Evolutionary conservation across 441 rosid genomes (phyloP), one percentile per base, ranked within the genome.

Genomic region (Gossypium aridum): DNA sequence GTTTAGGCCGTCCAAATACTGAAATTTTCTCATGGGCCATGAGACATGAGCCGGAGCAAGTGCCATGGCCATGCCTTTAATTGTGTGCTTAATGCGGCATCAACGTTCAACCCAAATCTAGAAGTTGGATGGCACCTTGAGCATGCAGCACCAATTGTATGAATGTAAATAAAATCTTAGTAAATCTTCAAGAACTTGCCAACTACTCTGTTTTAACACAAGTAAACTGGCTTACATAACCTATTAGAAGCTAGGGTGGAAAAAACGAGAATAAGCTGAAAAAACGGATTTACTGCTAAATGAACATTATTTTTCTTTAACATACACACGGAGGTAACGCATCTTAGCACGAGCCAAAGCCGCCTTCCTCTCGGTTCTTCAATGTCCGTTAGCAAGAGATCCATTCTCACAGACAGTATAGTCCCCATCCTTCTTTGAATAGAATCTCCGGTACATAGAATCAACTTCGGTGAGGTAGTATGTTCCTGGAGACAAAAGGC

Each of bases 381-480:
- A 91, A 76, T 92, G 91, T 56, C 99, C 99, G 72, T 92, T 91
- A 74, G 88, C 77, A 28, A 87, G 19, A 12, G 84, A 78, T 63
- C 91, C 94, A 61, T 87, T 90, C 66, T 82, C 84, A 17, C 69
- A 20, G 37, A 54, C n/a, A 17, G 75, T 20, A 12, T 14, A 59
- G 2, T 79, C 89, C 5, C 76, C 77, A 25, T 69, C 82, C 85
- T 89, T 95, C 84, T 85, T 77, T 31, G 91, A 84, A 54, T 95
- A 95, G 82, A 92, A 95, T 84, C 99, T 89, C 77, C 99, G 85
- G 83, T 91, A 95, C 92, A 79, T 83, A 57, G 90, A 78, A 80
- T 95, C 99, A 10, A 92, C 98, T 84, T 95, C 90, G 1, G 96
- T 95, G 77, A 95, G 92, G 74, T 90, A 95, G 85, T 89, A 91